Evolutionary conservation across 2,329 filamentous ascomycete species (phyloP), one percentile per base, ranked within the genome.

Genomic region (Aspergillus eucalypticola): DNA sequence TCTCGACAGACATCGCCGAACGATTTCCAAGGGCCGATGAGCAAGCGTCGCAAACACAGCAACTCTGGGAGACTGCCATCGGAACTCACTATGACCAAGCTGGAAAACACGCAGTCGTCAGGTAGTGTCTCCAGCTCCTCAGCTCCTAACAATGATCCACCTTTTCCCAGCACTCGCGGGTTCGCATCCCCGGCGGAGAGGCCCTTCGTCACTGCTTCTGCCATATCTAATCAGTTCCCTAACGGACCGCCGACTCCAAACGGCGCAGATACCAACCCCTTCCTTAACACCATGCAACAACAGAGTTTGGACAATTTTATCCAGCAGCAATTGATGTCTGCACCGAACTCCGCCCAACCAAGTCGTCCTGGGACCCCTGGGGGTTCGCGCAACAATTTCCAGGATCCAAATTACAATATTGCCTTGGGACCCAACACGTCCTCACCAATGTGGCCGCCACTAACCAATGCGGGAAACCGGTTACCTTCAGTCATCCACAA

Each of bases 11-110:
- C 86, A 5, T 95, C 92, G 1, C 90, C 91, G 1, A 84, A 78
- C 52, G 85, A 83, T 13, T 83, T 87, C 55, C 78, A 82, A 32
- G 89, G 87, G 1, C 90, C 90, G 2, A 82, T 82, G 35, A 84
- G 86, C 46, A 96, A 96, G 81, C 92, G 92, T 78, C 85, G 92
- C 64, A 96, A 96, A 75, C 87, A 89, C 5, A 92, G 88, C 72
- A 83, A 83, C 42, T 84, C 86, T 15, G 76, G 81, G 35, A 91
- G 91, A 73, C 79, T 96, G 13, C 90, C 91, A 0, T 87, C 84
- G 17, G 88, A 86, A 15, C 77, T 96, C 67, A 85, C 88, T 7
- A 96, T 96, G 92, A 96, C 92, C 2, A 87, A 87, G 58, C 81
- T 95, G 38, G 90, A 95, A 66, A 88, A 86, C 2, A 79, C 74